Evolutionary conservation across 306 rosid genomes (phyloP), one percentile per base, ranked within the genome.

Genomic region (Cucurbita maxima): DNA sequence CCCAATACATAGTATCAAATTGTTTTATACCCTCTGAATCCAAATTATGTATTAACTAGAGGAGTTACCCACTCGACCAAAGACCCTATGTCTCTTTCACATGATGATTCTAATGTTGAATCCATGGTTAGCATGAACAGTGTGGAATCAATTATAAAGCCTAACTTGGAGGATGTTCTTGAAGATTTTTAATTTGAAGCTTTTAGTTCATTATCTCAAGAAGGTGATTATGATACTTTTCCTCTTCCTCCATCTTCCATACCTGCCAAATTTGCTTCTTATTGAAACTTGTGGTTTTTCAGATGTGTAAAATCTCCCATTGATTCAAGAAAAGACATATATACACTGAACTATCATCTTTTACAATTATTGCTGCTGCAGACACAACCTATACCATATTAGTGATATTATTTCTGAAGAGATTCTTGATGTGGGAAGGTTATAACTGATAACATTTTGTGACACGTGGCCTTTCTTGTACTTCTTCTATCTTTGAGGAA

Each of bases 331-430:
- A 43, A 10, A 3, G 47, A 43, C 8, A 12, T 2, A 5, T 43
- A 43, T 9, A 81, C 70, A 85, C 81, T 3, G 85, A 78, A 77
- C 77, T 86, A 77, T 82, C 86, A 75, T 79, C 84, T 57, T 77
- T 92, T 77, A 76, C 85, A 76, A 82, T 89, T 79, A 44, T 80
- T 78, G 75, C 81, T 81, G 92, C 89, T 75, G 86, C 87, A 38
- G 90, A 94, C 84, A 94, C 81, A 88, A 82, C 66, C 90, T 94
- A 82, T 94, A 89, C 90, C 90, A 94, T 82, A 83, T 94, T 75
- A 89, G 91, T 58, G 98, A 93, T 76, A 78, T 90, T 74, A 80
- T 90, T 75, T 93, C 98, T 79, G 94, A 96, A 45, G 98, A 97
- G 74, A 90, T 90, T 80, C 94, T 88, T 71, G 98, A 88, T 77